Percentiles rank a stretch among this genome's conserved stretches.
phyloP scores from a whole-genome alignment of 352 stramenopile genomes.

The Achlya hypogyna region DNA sequence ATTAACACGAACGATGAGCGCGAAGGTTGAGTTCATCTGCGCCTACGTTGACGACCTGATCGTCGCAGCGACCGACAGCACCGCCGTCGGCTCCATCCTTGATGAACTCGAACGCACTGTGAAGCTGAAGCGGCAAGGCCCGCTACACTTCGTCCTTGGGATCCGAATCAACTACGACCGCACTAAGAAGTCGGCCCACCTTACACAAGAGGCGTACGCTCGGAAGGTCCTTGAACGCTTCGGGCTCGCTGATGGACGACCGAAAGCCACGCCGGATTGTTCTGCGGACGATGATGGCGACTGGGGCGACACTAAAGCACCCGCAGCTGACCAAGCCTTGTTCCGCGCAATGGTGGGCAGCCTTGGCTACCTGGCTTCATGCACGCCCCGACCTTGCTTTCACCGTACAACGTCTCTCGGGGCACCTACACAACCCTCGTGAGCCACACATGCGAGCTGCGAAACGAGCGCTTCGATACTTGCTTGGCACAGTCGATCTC shows the following conservation, averaged over 20 bases:
- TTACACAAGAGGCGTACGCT: slow-evolving; percentile 19
- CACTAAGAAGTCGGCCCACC: not conserved
- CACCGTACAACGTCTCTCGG: not conserved
- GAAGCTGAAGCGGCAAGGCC: slow-evolving; percentile 19
- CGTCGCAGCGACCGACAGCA: not conserved
- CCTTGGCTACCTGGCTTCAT: slow-evolving; percentile 23
- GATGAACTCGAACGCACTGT: not conserved
- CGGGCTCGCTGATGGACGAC: not conserved
- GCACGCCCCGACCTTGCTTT: slow-evolving; percentile 25
- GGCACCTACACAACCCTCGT: slow-evolving; percentile 5
- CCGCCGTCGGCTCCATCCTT: not conserved
- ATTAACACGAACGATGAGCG: not conserved
- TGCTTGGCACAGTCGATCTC: not conserved
- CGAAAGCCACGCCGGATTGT: slow-evolving; percentile 14
- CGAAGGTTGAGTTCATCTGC: not conserved
- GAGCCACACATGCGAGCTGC: not conserved
- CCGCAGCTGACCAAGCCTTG: not conserved
- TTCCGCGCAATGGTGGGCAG: slow-evolving; percentile 14
- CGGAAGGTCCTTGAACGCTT: too few relatives aligned
- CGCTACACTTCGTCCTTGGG: slow-evolving; percentile 14
- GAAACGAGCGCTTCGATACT: slow-evolving; percentile 3
- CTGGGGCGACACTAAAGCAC: slow-evolving; percentile 4
- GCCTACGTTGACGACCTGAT: slow-evolving; percentile 10
- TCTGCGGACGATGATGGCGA: slow-evolving; percentile 1
- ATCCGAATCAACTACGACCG: slow-evolving; percentile 9